Base-by-base conservation (phyloP, 1,284 basidiomycete genomes). In the Puccinia brachypodii region DNA sequence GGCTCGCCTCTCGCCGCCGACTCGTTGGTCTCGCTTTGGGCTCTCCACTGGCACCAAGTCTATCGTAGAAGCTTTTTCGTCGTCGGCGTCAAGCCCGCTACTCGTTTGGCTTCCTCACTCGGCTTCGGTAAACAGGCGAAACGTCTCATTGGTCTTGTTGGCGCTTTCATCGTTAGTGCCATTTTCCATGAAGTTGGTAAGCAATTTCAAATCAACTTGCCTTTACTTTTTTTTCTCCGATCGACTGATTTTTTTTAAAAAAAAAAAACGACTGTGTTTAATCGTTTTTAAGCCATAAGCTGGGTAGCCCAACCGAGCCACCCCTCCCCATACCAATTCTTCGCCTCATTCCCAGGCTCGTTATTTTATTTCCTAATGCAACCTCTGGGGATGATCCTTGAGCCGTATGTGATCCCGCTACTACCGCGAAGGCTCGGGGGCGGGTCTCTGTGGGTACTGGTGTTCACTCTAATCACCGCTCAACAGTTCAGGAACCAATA, bases 21-120 rank as follows among this genome's bases (percentile, higher is more conserved):
- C 3, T 90, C 89, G 1, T 84, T 90, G 38, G 86, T 86, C 44
- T 88, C 89, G 9, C 89, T 89, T 82, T 91, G 89, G 89, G 87
- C 82, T 83, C 85, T 82, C 86, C 88, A 81, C 62, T 91, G 86
- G 90, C 90, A 91, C 84, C 77, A 71, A 22, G 31, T 73, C 28
- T 80, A 71, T 72, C 66, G 77, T 40, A 38, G 77, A 22, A 42
- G 56, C 25, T 72, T 72, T 28, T 25, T 62, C 14, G 22, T 50
- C 47, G 14, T 69, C 14, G 77, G 77, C 28, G 38, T 38, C n/a
- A 4, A 40, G 3, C 78, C 78, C 2, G 40, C 50, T 19, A 42
- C 40, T 69, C n/a, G 50, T 3, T 11, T 73, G 22, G 47, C 78
- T n/a, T 28, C 25, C 1, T 62, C 60, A 50, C 56, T 80, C 11